phyloP scores from a whole-genome alignment of 2,329 filamentous ascomycete genomes.

The Fusarium ramigenum region DNA sequence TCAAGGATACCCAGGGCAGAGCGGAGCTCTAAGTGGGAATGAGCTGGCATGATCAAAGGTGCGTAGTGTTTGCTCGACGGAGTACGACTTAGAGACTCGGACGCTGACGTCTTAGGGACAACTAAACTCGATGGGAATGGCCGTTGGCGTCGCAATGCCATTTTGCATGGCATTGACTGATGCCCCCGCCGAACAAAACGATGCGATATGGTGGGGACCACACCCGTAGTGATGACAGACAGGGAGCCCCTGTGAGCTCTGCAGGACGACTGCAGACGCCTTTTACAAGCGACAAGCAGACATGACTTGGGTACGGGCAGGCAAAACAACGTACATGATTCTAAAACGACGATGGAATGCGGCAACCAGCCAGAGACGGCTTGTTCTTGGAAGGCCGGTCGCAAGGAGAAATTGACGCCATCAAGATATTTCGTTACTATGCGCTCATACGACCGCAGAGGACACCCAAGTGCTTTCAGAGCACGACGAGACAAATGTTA shows the following conservation, averaged over 20 bases:
- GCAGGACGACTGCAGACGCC: constrained; percentile 33
- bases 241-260: constrained; percentile 42
- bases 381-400: background rate
- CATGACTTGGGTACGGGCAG: constrained; percentile 10
- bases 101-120: constrained; percentile 42
- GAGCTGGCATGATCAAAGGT: constrained; percentile 44
- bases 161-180: constrained; percentile 44
- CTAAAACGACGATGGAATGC: background rate
- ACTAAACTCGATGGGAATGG: constrained; percentile 43
- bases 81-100: constrained; percentile 29
- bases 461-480: constrained; percentile 14
- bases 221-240: constrained; percentile 41
- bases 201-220: constrained; percentile 39
- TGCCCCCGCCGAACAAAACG: constrained; percentile 34
- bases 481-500: constrained; percentile 20
- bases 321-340: constrained; percentile 18
- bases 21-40: constrained; percentile 41
- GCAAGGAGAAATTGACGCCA: background rate
- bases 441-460: constrained; percentile 2
- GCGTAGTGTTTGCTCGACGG: constrained; percentile 39
- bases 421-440: background rate
- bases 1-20: constrained; percentile 41
- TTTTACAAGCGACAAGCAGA: constrained; percentile 3
- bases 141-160: constrained; percentile 43
- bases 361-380: background rate